Percentiles rank a stretch among this genome's conserved stretches.
phyloP scores from a whole-genome alignment of 352 stramenopile species.

The Phytophthora constricta region DNA sequence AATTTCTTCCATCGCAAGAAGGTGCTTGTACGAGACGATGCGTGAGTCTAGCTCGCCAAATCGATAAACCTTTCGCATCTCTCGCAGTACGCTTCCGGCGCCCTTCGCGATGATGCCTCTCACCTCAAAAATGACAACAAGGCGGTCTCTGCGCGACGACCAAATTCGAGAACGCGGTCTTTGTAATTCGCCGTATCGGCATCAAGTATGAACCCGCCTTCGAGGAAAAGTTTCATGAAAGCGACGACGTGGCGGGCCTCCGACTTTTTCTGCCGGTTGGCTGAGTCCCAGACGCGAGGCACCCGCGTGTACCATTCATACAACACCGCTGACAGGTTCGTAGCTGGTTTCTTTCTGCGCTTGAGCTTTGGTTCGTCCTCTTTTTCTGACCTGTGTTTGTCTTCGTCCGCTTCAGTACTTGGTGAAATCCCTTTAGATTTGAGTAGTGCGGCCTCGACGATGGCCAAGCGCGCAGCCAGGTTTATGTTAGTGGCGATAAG shows the following conservation, averaged over 20 bases:
- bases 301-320: slow-evolving; percentile 14
- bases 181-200: background rate
- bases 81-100: background rate
- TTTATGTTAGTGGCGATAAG: too few species aligned
- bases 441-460: too few species aligned
- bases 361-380: slow-evolving; percentile 9
- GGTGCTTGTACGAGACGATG: background rate
- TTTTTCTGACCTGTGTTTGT: slow-evolving; percentile 3
- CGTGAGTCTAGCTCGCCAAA: background rate
- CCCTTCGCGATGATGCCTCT: background rate
- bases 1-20: background rate
- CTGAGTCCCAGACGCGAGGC: background rate
- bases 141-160: background rate
- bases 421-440: background rate
- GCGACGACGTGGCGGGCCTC: slow-evolving; percentile 10
- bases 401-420: background rate
- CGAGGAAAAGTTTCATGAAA: slow-evolving; percentile 26
- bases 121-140: background rate
- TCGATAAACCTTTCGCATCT: background rate
- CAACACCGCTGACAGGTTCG: slow-evolving; percentile 5
- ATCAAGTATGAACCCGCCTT: slow-evolving; percentile 10
- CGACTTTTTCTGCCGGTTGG: slow-evolving; percentile 20
- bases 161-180: slow-evolving; percentile 1
- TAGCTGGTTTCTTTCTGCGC: slow-evolving; percentile 11
- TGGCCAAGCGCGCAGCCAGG: too few species aligned